phyloP scores from a whole-genome alignment of 495 filamentous ascomycete species.

The Patellaria atrata region DNA sequence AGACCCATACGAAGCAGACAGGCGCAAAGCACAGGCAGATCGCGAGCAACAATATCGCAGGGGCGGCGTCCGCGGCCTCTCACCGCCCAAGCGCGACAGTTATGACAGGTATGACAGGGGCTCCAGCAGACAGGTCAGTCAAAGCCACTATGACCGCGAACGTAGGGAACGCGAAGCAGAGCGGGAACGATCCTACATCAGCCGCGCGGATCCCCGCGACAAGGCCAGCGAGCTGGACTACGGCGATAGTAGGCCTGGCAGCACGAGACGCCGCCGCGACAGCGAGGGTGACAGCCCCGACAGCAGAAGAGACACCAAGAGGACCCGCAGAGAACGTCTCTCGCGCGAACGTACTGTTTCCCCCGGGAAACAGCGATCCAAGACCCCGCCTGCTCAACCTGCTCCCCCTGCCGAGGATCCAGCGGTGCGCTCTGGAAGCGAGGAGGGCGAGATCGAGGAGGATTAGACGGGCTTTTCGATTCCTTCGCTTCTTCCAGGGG shows the following conservation, averaged over 20 bases:
- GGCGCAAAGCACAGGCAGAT: constrained; percentile 71
- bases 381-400: constrained; percentile 21
- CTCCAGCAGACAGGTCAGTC: constrained; percentile 13
- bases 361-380: constrained; percentile 34
- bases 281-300: constrained; percentile 60
- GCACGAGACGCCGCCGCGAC: constrained; percentile 35
- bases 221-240: constrained; percentile 71
- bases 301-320: constrained; percentile 47
- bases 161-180: constrained; percentile 71
- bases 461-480: constrained; percentile 50
- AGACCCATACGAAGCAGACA: constrained; percentile 79
- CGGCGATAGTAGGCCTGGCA: constrained; percentile 46
- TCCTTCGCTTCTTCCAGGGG: too few relatives aligned
- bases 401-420: constrained; percentile 38
- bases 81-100: constrained; percentile 23
- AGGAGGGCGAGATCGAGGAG: constrained; percentile 97
- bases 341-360: constrained; percentile 42
- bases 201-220: constrained; percentile 48
- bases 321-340: constrained; percentile 43
- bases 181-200: constrained; percentile 68
- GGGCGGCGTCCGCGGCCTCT: constrained; percentile 21
- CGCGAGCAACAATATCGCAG: constrained; percentile 80
- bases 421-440: constrained; percentile 51
- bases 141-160: constrained; percentile 51
- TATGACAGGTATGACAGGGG: constrained; percentile 11